Conservation (phyloP, 73 alveolate genomes). For the Effrenium voratum region DNA sequence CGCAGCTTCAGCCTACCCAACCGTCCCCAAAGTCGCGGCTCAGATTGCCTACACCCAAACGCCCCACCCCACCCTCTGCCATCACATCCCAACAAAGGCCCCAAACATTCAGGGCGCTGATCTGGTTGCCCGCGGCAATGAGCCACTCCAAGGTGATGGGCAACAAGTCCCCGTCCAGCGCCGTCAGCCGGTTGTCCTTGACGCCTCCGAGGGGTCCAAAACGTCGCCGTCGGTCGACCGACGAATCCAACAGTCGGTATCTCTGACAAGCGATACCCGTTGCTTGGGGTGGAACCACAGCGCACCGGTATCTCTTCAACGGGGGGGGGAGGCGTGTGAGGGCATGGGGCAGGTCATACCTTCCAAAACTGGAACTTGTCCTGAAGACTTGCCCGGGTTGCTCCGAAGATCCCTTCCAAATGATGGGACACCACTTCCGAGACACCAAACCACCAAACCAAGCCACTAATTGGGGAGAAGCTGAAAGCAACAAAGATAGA, state of each 20-base stretch:
- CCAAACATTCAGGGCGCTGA: neutral
- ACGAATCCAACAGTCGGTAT: neutral
- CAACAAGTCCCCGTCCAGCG: conserved; percentile 22
- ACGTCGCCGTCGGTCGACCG: neutral
- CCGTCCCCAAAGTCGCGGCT: too few species aligned
- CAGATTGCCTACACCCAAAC: too few species aligned
- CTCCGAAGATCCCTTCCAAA: too few species aligned
- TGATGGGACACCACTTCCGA: too few species aligned
- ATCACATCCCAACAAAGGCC: neutral
- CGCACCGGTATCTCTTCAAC: neutral
- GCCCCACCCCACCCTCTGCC: too few species aligned
- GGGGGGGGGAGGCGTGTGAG: neutral
- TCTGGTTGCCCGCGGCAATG: conserved; percentile 88
- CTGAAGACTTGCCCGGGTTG: too few species aligned
- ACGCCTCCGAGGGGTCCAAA: neutral
- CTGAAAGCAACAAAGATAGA: too few species aligned
- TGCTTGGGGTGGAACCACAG: neutral
- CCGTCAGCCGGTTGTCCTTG: conserved; percentile 74
- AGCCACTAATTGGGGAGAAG: too few species aligned
- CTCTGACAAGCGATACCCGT: neutral
- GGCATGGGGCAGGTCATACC: neutral
- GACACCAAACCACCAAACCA: too few species aligned
- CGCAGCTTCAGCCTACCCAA: too few species aligned
- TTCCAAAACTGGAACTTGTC: neutral
- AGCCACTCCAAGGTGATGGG: conserved; percentile 62